Base-by-base conservation (phyloP, 805 yeast genomes). In the Gaillardinia entomophila region DNA sequence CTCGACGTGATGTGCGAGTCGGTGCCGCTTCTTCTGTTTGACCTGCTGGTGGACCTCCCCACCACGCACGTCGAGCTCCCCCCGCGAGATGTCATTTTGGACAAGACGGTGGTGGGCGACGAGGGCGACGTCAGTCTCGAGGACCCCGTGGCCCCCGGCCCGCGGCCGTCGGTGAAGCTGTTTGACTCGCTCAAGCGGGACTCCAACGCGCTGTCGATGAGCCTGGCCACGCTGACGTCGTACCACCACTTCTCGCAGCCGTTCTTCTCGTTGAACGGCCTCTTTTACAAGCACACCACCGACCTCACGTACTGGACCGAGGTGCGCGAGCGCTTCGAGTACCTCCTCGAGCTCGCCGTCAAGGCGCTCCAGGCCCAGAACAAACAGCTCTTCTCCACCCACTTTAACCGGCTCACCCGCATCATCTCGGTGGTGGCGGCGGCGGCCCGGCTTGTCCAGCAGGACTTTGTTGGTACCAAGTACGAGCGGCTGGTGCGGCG, bases 241-340 rank as follows among this genome's bases (percentile, higher is more conserved):
- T 66, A 63, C 41, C 72, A 66, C 42, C 66, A 62, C 33, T 66
- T 66, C 43, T 43, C 49, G 8, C 63, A 60, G 37, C 70, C 72
- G 6, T 60, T 66, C 31, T 66, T 60, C 46, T 45, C 61, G 13
- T 47, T 60, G 42, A 57, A 62, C 3, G 54, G 55, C 6, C 46
- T 75, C 7, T 82, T 81, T 49, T 79, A 79, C 48, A 66, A 66
- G 35, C 79, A 78, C 36, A 71, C 77, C 10, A 55, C 71, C 8
- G 90, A 83, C 49, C 60, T 80, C 16, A 58, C 65, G 14, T 62
- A 66, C 8, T 83, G 90, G 90, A 61, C 73, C 3, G 75, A 68
- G 15, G 51, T 80, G 26, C 60, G 66, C 27, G 71, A 68, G 30
- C 61, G 67, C 4, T 66, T 79, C 30, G 53, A 66, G 12, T 69